Evolutionary conservation across 768 basidiomycete species (phyloP).

Genomic region (Trametes elegans): DNA sequence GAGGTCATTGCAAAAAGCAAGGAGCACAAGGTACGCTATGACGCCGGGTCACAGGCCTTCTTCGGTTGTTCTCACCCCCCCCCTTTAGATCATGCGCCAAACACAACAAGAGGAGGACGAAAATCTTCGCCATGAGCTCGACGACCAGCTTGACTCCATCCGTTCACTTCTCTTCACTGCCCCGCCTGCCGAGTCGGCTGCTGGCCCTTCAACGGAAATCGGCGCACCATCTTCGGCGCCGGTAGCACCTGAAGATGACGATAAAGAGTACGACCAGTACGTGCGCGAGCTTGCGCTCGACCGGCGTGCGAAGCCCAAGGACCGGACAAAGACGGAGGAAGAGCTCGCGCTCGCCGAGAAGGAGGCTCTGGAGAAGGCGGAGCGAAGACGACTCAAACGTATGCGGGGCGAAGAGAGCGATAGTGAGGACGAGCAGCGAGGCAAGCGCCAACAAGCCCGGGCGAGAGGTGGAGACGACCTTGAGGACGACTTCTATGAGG

Average conservation of each 20-base stretch:
- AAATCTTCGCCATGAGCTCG: constrained; percentile 81
- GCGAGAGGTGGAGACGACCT: constrained; percentile 80
- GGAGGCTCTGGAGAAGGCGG: constrained; percentile 81
- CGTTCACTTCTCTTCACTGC: constrained; percentile 66
- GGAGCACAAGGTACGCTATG: constrained; percentile 72
- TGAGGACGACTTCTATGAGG: constrained; percentile 74
- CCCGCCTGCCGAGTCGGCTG: constrained; percentile 37
- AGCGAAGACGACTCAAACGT: constrained; percentile 69
- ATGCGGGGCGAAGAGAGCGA: constrained; percentile 80
- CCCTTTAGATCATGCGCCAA: constrained; percentile 75
- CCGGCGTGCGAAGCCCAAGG: constrained; percentile 88
- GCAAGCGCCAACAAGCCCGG: constrained; percentile 50
- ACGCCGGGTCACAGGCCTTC: not conserved
- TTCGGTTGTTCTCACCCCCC: not conserved
- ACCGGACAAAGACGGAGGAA: constrained; percentile 95
- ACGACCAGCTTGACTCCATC: constrained; percentile 81
- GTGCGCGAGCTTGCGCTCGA: constrained; percentile 94
- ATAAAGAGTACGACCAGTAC: constrained; percentile 85
- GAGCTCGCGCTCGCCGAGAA: constrained; percentile 89
- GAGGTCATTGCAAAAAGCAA: constrained; percentile 98
- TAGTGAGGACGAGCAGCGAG: constrained; percentile 53
- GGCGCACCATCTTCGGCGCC: not conserved
- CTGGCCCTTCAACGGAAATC: not conserved
- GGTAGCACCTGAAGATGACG: constrained; percentile 26
- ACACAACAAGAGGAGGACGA: constrained; percentile 84